These are phyloP conservation scores for Aspergillus melleus DNA, from an alignment of 2,329 filamentous ascomycete genomes.

Conservation along the genomic window DNA sequence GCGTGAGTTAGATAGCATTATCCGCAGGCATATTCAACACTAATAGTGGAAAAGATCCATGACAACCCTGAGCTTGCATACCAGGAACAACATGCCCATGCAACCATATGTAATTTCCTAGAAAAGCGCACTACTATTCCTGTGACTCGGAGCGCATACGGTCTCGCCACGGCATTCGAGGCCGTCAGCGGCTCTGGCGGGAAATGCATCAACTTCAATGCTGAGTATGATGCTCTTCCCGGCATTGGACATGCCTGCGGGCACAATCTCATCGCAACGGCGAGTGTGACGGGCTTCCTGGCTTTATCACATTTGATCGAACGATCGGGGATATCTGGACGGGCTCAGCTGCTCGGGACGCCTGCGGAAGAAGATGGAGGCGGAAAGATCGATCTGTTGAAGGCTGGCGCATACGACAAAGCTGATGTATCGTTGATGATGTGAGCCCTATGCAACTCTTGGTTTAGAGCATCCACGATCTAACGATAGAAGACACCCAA, in stretches of 20 bases:
- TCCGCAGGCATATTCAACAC: neutral
- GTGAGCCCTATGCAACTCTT: neutral
- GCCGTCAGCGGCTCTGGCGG: slow-evolving; percentile 3
- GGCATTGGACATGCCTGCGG: slow-evolving; percentile 25
- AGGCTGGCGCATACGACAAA: slow-evolving; percentile 14
- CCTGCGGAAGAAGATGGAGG: slow-evolving; percentile 20
- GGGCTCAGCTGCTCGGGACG: slow-evolving; percentile 16
- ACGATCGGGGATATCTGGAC: slow-evolving; percentile 1
- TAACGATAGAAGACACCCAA: neutral
- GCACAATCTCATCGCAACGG: slow-evolving; percentile 24
- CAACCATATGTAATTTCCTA: slow-evolving; percentile 16
- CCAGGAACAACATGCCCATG: slow-evolving; percentile 18
- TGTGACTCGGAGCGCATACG: slow-evolving; percentile 16
- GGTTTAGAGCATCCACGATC: neutral
- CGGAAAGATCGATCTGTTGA: slow-evolving; percentile 17
- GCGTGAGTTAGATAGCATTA: neutral
- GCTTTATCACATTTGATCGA: slow-evolving; percentile 10
- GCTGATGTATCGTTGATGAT: slow-evolving; percentile 14
- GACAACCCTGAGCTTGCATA: slow-evolving; percentile 21
- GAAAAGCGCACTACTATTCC: slow-evolving; percentile 10
- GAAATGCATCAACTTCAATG: slow-evolving; percentile 17
- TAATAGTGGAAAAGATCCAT: slow-evolving; percentile 11
- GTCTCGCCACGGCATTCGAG: slow-evolving; percentile 3
- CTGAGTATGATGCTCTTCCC: slow-evolving; percentile 25
- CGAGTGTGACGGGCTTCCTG: slow-evolving; percentile 15